Evolutionary conservation across 805 yeast genomes (phyloP).

Genomic region (Danielia oregonensis): DNA sequence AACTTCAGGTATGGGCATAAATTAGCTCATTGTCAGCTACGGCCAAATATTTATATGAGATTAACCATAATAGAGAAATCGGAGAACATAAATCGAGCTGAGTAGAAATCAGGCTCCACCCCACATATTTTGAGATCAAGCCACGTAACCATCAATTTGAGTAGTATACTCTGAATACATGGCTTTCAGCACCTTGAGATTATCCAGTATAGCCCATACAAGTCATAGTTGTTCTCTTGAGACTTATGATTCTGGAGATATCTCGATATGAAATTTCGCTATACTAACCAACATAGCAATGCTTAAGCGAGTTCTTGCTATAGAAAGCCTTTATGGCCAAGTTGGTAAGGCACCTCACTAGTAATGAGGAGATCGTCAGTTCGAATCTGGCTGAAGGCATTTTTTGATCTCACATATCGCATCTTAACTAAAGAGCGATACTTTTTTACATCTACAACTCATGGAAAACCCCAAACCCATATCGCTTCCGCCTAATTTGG

Average conservation of each 20-base stretch:
- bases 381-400: constrained; percentile 16
- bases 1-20: constrained; percentile 22
- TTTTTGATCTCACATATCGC: background rate
- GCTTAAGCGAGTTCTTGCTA: no score
- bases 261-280: no score
- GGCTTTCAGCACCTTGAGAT: no score
- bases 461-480: constrained; percentile 4
- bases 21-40: no score
- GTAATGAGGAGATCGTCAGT: constrained; percentile 20
- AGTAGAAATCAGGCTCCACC: background rate
- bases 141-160: no score
- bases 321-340: constrained; percentile 19
- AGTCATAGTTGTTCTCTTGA: no score
- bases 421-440: background rate
- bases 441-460: background rate
- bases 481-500: constrained; percentile 12
- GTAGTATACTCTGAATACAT: no score
- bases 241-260: no score
- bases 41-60: background rate
- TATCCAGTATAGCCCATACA: no score
- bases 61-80: background rate
- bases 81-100: background rate
- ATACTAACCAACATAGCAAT: no score
- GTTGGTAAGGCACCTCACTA: constrained; percentile 34
- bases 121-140: no score